Percentiles rank a stretch among this genome's conserved stretches.
phyloP scores from a whole-genome alignment of 805 yeast species.

The Lipomyces sp. region DNA sequence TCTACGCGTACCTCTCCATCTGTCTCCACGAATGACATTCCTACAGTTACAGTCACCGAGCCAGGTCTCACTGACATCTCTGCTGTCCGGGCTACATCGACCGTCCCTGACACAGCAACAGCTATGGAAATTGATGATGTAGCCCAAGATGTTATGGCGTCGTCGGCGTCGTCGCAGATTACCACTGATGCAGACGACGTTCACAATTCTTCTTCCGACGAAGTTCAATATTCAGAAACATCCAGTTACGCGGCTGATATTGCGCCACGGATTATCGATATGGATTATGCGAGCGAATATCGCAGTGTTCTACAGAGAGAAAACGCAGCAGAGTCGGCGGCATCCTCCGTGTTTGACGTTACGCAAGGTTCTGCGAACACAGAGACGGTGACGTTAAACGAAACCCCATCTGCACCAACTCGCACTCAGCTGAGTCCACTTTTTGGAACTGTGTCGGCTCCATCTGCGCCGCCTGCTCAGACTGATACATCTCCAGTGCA shows the following conservation, averaged over 20 bases:
- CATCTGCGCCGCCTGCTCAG: conserved; percentile 14
- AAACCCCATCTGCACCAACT: background rate
- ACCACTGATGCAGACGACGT: conserved; percentile 13
- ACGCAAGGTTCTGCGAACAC: background rate
- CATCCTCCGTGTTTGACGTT: conserved; percentile 1
- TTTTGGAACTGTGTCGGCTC: conserved; percentile 7
- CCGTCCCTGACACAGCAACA: background rate
- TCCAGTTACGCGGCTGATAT: background rate
- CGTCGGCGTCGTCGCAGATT: conserved; percentile 2
- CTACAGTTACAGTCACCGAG: background rate
- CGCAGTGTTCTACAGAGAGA: too few relatives aligned
- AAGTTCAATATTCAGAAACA: conserved; percentile 1
- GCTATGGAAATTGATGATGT: conserved; percentile 20
- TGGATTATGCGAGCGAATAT: background rate
- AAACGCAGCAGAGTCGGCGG: background rate
- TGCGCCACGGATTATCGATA: conserved; percentile 13
- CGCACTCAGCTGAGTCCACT: conserved; percentile 1
- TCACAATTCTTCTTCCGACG: conserved; percentile 18
- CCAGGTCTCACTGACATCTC: background rate
- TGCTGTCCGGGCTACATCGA: background rate
- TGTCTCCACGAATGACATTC: background rate
- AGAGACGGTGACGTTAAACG: background rate
- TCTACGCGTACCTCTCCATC: conserved; percentile 10
- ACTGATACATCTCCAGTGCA: conserved; percentile 1
- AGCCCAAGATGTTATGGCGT: background rate